Conservation (phyloP, 495 filamentous ascomycete genomes). For the Bacidia gigantensis region DNA sequence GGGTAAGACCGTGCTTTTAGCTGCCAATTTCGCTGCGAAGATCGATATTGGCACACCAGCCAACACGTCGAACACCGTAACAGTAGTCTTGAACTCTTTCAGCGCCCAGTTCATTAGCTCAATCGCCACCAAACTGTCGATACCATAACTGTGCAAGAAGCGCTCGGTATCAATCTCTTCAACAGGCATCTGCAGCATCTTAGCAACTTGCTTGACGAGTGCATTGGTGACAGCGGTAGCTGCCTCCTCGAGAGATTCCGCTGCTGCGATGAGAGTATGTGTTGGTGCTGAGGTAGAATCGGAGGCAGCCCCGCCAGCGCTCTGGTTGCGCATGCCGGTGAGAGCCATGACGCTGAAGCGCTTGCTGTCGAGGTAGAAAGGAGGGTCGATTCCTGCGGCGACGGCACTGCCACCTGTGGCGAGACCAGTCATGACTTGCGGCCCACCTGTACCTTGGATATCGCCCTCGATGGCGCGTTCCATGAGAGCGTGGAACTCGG, state of each 20-base stretch:
- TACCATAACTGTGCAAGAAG: conserved; percentile 20
- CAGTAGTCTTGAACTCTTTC: conserved; percentile 21
- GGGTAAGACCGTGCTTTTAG: too few species aligned
- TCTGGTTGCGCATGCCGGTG: not conserved
- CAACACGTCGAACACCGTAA: conserved; percentile 27
- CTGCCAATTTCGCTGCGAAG: conserved; percentile 4
- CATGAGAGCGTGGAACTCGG: conserved; percentile 15
- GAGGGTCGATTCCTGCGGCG: conserved; percentile 6
- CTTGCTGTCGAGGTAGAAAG: conserved; percentile 14
- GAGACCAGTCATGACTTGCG: conserved; percentile 15
- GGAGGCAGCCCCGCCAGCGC: not conserved
- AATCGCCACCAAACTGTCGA: conserved; percentile 30
- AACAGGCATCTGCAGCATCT: conserved; percentile 16
- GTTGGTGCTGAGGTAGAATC: not conserved
- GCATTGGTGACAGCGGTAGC: conserved; percentile 11
- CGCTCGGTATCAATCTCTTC: conserved; percentile 23
- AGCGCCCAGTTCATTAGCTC: conserved; percentile 28
- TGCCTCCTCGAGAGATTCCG: not conserved
- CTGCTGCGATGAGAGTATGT: not conserved
- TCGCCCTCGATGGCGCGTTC: conserved; percentile 11
- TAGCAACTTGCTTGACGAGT: conserved; percentile 7
- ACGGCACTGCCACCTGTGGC: conserved; percentile 10
- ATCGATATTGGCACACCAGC: conserved; percentile 7
- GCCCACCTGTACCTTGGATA: conserved; percentile 4
- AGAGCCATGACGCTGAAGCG: conserved; percentile 14